These are phyloP conservation scores for Coffea canephora DNA, from an alignment of 257 asterid genomes.

Conservation along the genomic window DNA sequence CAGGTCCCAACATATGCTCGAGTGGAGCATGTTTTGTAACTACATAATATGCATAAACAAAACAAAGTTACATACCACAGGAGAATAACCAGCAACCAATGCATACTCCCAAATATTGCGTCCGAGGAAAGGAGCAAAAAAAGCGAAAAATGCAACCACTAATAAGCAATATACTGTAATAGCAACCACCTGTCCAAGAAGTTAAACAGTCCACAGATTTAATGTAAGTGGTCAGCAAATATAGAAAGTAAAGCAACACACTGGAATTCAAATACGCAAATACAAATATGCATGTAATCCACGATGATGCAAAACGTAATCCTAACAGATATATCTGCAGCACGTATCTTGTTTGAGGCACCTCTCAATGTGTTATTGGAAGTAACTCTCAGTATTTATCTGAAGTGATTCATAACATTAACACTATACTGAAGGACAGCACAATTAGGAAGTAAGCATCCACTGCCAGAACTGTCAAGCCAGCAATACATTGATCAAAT, in stretches of 20 bases:
- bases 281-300: neutral
- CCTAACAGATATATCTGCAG: neutral
- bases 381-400: neutral
- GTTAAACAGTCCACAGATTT: neutral
- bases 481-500: neutral
- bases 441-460: neutral
- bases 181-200: neutral
- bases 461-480: neutral
- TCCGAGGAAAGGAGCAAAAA: constrained; percentile 2
- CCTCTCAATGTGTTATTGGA: neutral
- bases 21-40: neutral
- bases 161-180: neutral
- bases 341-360: neutral
- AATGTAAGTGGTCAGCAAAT: neutral
- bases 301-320: neutral
- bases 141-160: constrained; percentile 2
- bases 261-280: neutral
- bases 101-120: neutral
- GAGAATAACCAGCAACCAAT: constrained; percentile 69
- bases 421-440: neutral
- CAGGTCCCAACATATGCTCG: neutral
- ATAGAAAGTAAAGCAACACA: neutral
- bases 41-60: constrained; percentile 6
- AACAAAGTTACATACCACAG: constrained; percentile 66
- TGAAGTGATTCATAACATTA: neutral